Conservation (phyloP, 306 rosid genomes). For the Fagus crenata region DNA sequence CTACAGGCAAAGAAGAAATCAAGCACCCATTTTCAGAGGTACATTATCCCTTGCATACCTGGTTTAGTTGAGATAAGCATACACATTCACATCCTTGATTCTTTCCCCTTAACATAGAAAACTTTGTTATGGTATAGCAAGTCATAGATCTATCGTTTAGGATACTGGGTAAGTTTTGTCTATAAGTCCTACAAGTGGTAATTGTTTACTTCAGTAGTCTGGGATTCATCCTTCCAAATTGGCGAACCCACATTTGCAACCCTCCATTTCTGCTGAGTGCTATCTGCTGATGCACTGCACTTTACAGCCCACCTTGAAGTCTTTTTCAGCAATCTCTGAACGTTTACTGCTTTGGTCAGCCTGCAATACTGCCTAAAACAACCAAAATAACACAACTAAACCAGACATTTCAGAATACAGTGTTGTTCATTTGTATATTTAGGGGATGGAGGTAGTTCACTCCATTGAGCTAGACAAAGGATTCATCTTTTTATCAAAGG, state of each 20-base stretch:
- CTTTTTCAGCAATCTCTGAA: not conserved
- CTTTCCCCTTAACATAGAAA: not conserved
- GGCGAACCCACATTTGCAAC: not conserved
- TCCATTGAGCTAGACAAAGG: not conserved
- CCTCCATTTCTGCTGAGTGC: not conserved
- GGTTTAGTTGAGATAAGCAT: conserved; percentile 5
- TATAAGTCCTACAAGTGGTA: not conserved
- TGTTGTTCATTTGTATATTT: not conserved
- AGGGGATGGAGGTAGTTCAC: not conserved
- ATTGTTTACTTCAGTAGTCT: not conserved
- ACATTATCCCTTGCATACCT: conserved; percentile 29
- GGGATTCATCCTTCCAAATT: not conserved
- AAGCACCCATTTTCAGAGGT: conserved; percentile 82
- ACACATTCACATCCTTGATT: not conserved
- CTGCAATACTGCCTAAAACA: not conserved
- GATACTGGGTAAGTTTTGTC: not conserved
- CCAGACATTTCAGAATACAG: not conserved
- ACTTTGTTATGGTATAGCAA: not conserved
- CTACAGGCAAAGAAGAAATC: conserved; percentile 79
- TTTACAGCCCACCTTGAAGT: not conserved
- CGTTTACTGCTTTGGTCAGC: not conserved
- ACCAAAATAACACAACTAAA: not conserved
- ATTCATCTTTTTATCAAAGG: not conserved
- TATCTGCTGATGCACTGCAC: not conserved
- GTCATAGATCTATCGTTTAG: not conserved